Evolutionary conservation across 2,329 filamentous ascomycete genomes (phyloP), one percentile per base, ranked within the genome.

Genomic region (Ambrosiella cleistominuta): DNA sequence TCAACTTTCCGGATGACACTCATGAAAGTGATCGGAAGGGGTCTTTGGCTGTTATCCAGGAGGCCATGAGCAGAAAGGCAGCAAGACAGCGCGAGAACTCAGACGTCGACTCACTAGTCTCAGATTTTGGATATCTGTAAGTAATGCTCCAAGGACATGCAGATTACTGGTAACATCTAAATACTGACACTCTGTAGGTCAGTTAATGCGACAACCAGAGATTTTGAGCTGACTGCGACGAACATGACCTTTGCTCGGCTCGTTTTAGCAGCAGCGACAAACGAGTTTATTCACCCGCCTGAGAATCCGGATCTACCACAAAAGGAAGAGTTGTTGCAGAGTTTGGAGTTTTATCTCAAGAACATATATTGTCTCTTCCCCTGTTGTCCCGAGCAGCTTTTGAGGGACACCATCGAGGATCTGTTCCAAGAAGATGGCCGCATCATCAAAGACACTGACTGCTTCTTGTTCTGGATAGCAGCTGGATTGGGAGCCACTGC

Each of bases 191-290:
- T 17, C 19, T 54, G 13, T 64, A 93, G 88, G 58, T 88, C 91
- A 4, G 88, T 98, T 66, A 95, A 95, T 72, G 90, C 93, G 36
- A 96, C 90, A 0, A 91, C 90, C 1, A 80, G 89, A 66, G 93
- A 97, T 69, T 96, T 96, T 66, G 88, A 95, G 68, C 85, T 88
- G 7, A 88, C 90, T 60, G 83, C 86, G 37, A 85, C 82, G 61
- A 88, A 88, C 65, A 94, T 95, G 79, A 95, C 89, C 0, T 96
- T 96, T 75, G 88, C 89, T 35, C 83, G 88, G 40, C 77, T 97
- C 17, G 85, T 96, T 27, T 72, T 95, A 36, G 87, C 87, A n/a
- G 86, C 91, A 5, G 83, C 87, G 42, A 80, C 80, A 8, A 87
- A 88, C 64, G 83, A 89, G 65, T 74, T 79, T 7, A 71, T 94